Percentiles rank a stretch among this genome's conserved stretches.
Conservation (phyloP, 768 basidiomycete genomes). For the Lyophyllum shimeji region DNA sequence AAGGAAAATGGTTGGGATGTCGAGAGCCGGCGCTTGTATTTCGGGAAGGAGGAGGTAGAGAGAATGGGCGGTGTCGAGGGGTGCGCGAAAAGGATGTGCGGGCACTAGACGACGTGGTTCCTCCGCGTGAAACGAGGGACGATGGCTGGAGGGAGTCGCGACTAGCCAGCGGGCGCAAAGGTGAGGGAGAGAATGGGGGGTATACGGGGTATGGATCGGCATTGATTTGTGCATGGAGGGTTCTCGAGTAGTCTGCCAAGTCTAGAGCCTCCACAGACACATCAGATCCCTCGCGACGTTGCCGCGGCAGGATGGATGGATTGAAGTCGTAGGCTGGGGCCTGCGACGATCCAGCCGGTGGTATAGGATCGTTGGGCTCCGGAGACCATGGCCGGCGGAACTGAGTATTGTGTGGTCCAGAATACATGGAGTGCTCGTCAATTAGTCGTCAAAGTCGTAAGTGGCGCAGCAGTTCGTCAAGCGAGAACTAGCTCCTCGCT, state of each 20-base stretch:
- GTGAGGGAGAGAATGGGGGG: conserved; percentile 26
- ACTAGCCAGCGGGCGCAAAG: conserved; percentile 24
- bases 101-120: conserved; percentile 41
- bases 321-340: conserved; percentile 18
- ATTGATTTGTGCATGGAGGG: conserved; percentile 39
- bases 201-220: conserved; percentile 31
- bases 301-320: conserved; percentile 21
- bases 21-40: conserved; percentile 21
- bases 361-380: conserved; percentile 48
- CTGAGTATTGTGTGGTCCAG: conserved; percentile 46
- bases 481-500: neutral
- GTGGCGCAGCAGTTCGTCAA: neutral
- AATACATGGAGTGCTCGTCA: conserved; percentile 35
- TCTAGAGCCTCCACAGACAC: conserved; percentile 71
- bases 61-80: conserved; percentile 42
- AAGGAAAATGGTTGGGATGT: conserved; percentile 18
- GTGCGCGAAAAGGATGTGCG: conserved; percentile 24
- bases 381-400: conserved; percentile 70
- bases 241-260: conserved; percentile 66
- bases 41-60: conserved; percentile 42
- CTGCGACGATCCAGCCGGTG: conserved; percentile 22
- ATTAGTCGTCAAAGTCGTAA: conserved; percentile 12
- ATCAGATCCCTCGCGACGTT: conserved; percentile 55
- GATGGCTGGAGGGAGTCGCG: conserved; percentile 32
- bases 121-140: conserved; percentile 43